phyloP scores from a whole-genome alignment of 1,284 basidiomycete genomes.

The Tremellales sp. region DNA sequence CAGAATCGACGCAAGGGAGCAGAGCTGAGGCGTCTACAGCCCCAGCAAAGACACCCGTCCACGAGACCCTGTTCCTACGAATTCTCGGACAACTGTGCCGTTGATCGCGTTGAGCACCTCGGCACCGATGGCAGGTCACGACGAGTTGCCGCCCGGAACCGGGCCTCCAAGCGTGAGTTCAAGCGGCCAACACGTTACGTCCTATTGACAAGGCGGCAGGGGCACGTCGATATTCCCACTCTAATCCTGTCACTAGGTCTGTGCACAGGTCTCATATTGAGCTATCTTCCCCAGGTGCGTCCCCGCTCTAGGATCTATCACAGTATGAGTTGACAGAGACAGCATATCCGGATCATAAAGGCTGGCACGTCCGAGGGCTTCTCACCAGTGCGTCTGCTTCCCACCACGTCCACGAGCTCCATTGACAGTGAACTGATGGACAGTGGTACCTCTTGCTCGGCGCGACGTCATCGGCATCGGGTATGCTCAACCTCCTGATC shows the following conservation, averaged over 20 bases:
- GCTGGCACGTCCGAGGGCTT: conserved; percentile 79
- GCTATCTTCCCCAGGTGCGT: conserved; percentile 79
- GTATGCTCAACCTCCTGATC: conserved; percentile 81
- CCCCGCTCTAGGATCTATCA: neutral
- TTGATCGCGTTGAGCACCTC: no score
- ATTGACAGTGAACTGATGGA: conserved; percentile 16
- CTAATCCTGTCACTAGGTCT: conserved; percentile 69
- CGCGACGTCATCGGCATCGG: conserved; percentile 74
- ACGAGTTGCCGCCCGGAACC: neutral
- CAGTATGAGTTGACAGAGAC: conserved; percentile 4
- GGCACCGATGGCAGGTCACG: no score
- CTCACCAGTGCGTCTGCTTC: conserved; percentile 56
- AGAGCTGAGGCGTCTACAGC: no score
- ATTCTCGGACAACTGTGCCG: no score
- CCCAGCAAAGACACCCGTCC: no score
- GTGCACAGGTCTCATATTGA: conserved; percentile 74
- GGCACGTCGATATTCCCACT: conserved; percentile 65
- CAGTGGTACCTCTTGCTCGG: conserved; percentile 86
- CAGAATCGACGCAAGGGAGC: no score
- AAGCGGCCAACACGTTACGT: no score
- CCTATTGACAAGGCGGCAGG: no score
- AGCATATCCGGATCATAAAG: conserved; percentile 42
- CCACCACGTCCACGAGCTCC: neutral
- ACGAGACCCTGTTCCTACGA: no score
- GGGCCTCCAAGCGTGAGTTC: neutral